A percentile compares a stretch with the other conserved stretches of the same genome.
Evolutionary conservation across 2,329 filamentous ascomycete species (phyloP).

Genomic region (Ophiostoma himal-ulmi): DNA sequence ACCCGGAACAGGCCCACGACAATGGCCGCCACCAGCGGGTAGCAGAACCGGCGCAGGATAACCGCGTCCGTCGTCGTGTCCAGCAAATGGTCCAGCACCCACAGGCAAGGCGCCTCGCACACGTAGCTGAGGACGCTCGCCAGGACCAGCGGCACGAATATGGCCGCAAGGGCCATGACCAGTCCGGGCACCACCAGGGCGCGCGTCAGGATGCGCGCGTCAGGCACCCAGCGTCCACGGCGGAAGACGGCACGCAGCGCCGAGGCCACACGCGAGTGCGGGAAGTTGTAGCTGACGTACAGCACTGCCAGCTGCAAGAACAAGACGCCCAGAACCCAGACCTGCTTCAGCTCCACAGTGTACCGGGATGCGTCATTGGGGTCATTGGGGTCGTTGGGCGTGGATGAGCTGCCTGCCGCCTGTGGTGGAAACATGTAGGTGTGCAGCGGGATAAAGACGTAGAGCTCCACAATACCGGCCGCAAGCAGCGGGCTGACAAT

Average conservation of each 20-base stretch:
- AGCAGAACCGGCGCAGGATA: conserved; percentile 55
- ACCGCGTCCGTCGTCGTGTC: conserved; percentile 25
- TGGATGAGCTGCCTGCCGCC: conserved; percentile 31
- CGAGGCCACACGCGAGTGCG: conserved; percentile 63
- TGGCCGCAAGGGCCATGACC: conserved; percentile 54
- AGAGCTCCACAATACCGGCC: conserved; percentile 77
- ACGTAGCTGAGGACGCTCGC: background rate
- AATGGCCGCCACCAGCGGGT: conserved; percentile 57
- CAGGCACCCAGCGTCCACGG: conserved; percentile 66
- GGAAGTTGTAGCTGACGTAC: conserved; percentile 61
- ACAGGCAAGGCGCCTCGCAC: background rate
- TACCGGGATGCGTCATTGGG: conserved; percentile 42
- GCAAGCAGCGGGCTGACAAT: conserved; percentile 77
- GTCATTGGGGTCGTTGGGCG: conserved; percentile 11
- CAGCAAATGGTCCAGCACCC: conserved; percentile 13
- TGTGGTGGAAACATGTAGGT: conserved; percentile 57
- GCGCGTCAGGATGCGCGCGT: conserved; percentile 81
- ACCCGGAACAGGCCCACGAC: conserved; percentile 42
- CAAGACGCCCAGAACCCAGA: conserved; percentile 88
- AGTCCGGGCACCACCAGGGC: conserved; percentile 76
- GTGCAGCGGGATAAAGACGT: conserved; percentile 79
- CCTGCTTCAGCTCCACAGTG: conserved; percentile 80
- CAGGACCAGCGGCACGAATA: conserved; percentile 53
- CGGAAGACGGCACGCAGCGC: conserved; percentile 69
- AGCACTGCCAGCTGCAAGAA: conserved; percentile 77